These are phyloP conservation scores for Telfairia occidentalis DNA, from an alignment of 331 rosid genomes.

Conservation along the genomic window DNA sequence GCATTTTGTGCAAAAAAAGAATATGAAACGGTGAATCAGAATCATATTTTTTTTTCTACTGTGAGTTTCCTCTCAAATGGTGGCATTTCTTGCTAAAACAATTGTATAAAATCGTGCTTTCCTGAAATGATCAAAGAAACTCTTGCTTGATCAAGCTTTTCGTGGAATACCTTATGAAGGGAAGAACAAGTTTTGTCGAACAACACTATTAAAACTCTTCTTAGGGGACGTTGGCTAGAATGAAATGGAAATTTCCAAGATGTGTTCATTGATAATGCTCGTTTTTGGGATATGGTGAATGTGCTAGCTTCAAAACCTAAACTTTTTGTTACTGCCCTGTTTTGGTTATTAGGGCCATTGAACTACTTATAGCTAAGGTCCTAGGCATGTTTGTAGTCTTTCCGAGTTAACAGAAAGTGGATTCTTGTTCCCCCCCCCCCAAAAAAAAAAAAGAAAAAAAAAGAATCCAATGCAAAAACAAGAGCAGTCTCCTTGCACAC, in stretches of 20 bases:
- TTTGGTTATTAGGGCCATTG: background rate
- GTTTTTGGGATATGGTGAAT: background rate
- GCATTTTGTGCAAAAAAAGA: background rate
- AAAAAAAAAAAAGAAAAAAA: too few species aligned
- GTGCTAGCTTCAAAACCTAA: background rate
- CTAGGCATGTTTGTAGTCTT: background rate
- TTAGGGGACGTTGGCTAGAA: background rate
- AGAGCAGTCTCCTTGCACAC: too few species aligned
- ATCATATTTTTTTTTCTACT: background rate
- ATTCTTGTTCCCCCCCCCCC: too few species aligned
- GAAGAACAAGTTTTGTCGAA: background rate
- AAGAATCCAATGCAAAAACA: too few species aligned
- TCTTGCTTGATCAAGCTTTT: background rate
- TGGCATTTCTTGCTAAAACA: background rate
- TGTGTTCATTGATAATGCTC: background rate
- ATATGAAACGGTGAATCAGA: background rate
- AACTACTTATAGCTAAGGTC: background rate
- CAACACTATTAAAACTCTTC: background rate
- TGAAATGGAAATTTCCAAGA: background rate
- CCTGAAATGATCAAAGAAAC: too few species aligned
- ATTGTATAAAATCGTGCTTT: too few species aligned
- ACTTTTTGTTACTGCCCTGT: background rate
- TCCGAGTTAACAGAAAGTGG: too few species aligned
- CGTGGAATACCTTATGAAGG: background rate
- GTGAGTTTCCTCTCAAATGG: background rate